Evolutionary conservation across 2,329 filamentous ascomycete species (phyloP).

Genomic region (Hymenotorrendiella dingleyae): DNA sequence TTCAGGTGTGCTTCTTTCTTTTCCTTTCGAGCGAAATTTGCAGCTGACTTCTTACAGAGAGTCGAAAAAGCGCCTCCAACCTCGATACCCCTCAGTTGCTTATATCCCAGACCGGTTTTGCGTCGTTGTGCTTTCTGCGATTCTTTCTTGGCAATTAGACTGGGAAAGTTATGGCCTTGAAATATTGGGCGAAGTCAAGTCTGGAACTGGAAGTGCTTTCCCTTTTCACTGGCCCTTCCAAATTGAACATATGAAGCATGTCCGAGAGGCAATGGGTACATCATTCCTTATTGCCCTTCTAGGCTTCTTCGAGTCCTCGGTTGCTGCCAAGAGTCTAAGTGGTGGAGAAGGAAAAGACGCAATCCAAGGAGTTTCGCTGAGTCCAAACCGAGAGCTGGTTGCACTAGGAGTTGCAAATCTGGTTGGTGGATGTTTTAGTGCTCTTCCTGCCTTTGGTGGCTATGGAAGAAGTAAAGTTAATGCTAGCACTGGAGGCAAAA

Average conservation of each 20-base stretch:
- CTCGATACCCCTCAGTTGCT: slow-evolving; percentile 71
- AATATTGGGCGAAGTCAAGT: slow-evolving; percentile 75
- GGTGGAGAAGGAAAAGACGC: slow-evolving; percentile 51
- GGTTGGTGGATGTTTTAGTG: slow-evolving; percentile 87
- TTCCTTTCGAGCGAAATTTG: not conserved
- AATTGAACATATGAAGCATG: slow-evolving; percentile 68
- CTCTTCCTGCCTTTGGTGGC: slow-evolving; percentile 88
- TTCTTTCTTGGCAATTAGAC: slow-evolving; percentile 68
- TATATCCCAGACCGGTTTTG: slow-evolving; percentile 90
- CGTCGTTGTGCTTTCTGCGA: slow-evolving; percentile 77
- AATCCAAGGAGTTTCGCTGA: slow-evolving; percentile 75
- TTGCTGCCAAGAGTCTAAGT: slow-evolving; percentile 87
- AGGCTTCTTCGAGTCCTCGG: slow-evolving; percentile 97
- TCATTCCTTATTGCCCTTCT: slow-evolving; percentile 89
- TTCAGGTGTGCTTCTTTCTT: slow-evolving; percentile 53
- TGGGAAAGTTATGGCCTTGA: slow-evolving; percentile 80
- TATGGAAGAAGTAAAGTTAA: slow-evolving; percentile 97
- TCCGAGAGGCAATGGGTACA: slow-evolving; percentile 81
- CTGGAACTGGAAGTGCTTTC: slow-evolving; percentile 65
- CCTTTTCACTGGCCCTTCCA: slow-evolving; percentile 83
- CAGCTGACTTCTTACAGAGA: slow-evolving; percentile 46
- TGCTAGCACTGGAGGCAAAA: slow-evolving; percentile 82
- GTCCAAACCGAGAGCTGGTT: slow-evolving; percentile 88
- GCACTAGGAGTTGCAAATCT: slow-evolving; percentile 87
- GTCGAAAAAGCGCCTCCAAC: slow-evolving; percentile 74